Percentiles rank a stretch among this genome's conserved stretches.
Evolutionary conservation across 1,284 basidiomycete species (phyloP).

Genomic region (Sporisorium graminicola): DNA sequence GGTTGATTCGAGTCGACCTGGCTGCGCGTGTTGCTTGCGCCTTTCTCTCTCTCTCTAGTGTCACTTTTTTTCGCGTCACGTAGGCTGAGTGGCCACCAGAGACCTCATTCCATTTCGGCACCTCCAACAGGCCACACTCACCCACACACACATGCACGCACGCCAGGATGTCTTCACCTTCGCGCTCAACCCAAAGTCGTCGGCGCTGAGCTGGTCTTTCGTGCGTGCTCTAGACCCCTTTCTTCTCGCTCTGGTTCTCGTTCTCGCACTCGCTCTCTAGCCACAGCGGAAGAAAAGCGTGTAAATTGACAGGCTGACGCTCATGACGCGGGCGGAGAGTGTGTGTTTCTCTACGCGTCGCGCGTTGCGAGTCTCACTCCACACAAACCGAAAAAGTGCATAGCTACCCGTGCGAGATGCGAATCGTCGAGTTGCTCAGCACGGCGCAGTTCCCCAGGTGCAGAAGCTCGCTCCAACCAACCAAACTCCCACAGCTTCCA

Average conservation of each 20-base stretch:
- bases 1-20: neutral
- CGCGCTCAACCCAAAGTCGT: too few species aligned
- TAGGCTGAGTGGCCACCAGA: slow-evolving; percentile 3
- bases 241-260: neutral
- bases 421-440: slow-evolving; percentile 1
- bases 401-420: slow-evolving; percentile 5
- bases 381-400: neutral
- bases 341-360: slow-evolving; percentile 39
- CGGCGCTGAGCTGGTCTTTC: neutral
- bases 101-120: slow-evolving; percentile 8
- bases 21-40: slow-evolving; percentile 10
- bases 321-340: neutral
- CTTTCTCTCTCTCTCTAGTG: slow-evolving; percentile 4
- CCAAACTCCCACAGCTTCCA: neutral
- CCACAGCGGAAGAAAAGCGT: too few species aligned
- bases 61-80: slow-evolving; percentile 36
- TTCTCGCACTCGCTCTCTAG: slow-evolving; percentile 2
- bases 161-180: neutral
- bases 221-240: slow-evolving; percentile 7
- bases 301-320: slow-evolving; percentile 12
- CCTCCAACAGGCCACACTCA: neutral
- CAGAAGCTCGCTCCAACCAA: slow-evolving; percentile 1
- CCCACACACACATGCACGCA: neutral
- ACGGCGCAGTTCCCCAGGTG: neutral
- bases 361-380: slow-evolving; percentile 5